Evolutionary conservation across 768 basidiomycete genomes (phyloP).

Genomic region (Mycena polygramma): DNA sequence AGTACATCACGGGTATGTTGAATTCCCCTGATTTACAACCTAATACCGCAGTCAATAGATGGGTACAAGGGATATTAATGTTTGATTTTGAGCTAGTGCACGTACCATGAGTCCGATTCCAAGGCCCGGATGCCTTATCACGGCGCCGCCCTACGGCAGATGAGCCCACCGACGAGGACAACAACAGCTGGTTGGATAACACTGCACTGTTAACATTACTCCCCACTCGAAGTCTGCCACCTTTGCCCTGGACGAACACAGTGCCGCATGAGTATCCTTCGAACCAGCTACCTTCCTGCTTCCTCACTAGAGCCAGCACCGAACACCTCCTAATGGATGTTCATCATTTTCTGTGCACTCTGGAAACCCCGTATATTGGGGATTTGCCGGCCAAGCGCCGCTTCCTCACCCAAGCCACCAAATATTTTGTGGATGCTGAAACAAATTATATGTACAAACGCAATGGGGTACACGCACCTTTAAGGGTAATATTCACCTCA

Average conservation of each 20-base stretch:
- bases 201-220: conserved; percentile 4
- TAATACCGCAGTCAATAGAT: no score
- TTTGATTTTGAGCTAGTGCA: no score
- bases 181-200: conserved; percentile 38
- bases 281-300: not conserved
- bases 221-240: not conserved
- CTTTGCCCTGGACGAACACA: not conserved
- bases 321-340: conserved; percentile 1
- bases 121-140: no score
- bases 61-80: no score
- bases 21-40: no score
- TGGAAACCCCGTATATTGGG: conserved; percentile 4
- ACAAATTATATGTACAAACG: conserved; percentile 6
- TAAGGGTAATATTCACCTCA: not conserved
- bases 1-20: no score
- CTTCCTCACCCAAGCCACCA: not conserved
- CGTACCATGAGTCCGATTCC: no score
- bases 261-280: not conserved
- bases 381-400: not conserved
- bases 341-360: not conserved
- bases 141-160: conserved; percentile 3
- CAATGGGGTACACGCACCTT: not conserved
- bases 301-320: conserved; percentile 11
- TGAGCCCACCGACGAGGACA: conserved; percentile 29
- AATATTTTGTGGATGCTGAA: not conserved